Conservation (phyloP, 2,329 filamentous ascomycete genomes). For the Scytalidium sp. region DNA sequence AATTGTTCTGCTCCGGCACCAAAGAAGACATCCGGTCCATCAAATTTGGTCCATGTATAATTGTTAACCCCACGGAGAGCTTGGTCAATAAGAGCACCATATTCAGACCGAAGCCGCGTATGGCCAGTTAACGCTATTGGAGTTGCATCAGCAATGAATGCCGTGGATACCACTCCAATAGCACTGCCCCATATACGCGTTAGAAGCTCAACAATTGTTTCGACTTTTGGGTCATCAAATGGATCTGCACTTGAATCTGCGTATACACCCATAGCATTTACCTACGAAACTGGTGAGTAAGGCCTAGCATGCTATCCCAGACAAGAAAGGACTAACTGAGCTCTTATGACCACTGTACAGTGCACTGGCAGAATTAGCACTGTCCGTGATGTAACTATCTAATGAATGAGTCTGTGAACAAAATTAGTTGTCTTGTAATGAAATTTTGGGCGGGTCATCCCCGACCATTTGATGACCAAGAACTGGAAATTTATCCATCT, state of each 20-base stretch:
- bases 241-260: constrained; percentile 69
- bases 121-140: constrained; percentile 73
- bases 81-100: constrained; percentile 71
- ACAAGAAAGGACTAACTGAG: constrained; percentile 45
- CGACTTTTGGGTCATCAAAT: constrained; percentile 84
- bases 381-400: constrained; percentile 83
- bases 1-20: constrained; percentile 84
- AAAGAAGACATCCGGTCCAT: constrained; percentile 77
- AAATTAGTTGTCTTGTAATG: constrained; percentile 4
- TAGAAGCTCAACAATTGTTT: constrained; percentile 78
- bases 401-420: constrained; percentile 68
- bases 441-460: neutral
- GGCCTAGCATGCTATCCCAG: too few relatives aligned
- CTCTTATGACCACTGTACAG: constrained; percentile 83
- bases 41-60: constrained; percentile 75
- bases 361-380: constrained; percentile 79
- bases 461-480: constrained; percentile 75
- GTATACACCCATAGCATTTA: constrained; percentile 74
- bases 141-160: constrained; percentile 77
- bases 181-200: constrained; percentile 58
- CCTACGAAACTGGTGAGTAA: neutral
- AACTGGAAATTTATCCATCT: constrained; percentile 81
- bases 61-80: constrained; percentile 74
- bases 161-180: constrained; percentile 65
- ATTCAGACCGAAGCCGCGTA: constrained; percentile 66